Percentiles rank a stretch among this genome's conserved stretches.
Conservation (phyloP, 805 yeast genomes). For the Myxozyma lipomycoides region DNA sequence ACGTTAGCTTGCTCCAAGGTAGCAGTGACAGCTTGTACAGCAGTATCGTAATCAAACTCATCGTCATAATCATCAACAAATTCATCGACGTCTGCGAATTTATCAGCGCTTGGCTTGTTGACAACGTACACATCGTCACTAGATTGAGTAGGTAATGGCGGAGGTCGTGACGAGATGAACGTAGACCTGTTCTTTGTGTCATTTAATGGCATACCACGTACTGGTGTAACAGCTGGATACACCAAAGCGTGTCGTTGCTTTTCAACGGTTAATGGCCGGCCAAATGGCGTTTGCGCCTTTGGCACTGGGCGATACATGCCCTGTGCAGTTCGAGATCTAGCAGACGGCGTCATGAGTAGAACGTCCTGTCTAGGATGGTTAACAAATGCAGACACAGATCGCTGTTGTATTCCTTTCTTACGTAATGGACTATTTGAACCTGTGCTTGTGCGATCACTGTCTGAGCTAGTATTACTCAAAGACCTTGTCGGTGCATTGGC, state of each 20-base stretch:
- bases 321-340: slow-evolving; percentile 1
- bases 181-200: slow-evolving; percentile 1
- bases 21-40: not conserved
- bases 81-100: slow-evolving; percentile 13
- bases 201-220: not conserved
- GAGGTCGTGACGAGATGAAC: too few species aligned
- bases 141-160: too few species aligned
- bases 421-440: slow-evolving; percentile 16
- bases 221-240: too few species aligned
- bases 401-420: not conserved
- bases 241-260: too few species aligned
- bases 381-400: slow-evolving; percentile 3
- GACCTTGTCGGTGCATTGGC: too few species aligned
- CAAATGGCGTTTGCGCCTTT: too few species aligned
- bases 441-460: slow-evolving; percentile 6
- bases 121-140: slow-evolving; percentile 13
- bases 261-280: not conserved
- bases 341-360: not conserved
- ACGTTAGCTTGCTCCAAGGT: slow-evolving; percentile 1
- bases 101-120: not conserved
- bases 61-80: slow-evolving; percentile 28
- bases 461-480: not conserved
- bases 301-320: not conserved
- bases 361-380: not conserved
- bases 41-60: slow-evolving; percentile 8